Evolutionary conservation across 257 asterid species (phyloP), one percentile per base, ranked within the genome.

Genomic region (Leonotis leonurus): DNA sequence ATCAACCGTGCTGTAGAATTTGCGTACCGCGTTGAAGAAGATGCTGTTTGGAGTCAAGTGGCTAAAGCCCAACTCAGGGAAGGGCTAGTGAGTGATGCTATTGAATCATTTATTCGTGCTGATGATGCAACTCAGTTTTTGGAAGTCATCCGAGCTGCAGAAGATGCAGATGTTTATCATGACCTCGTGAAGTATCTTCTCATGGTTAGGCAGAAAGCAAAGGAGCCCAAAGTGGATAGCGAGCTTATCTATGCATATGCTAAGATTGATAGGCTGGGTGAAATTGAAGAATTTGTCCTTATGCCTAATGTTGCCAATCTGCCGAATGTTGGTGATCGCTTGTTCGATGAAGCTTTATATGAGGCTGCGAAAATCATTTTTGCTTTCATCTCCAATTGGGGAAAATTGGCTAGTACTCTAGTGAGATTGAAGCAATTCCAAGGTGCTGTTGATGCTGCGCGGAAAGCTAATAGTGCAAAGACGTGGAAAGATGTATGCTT

Each of bases 401-500:
- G 92, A 70, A 93, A 93, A 77, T 78, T 93, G 82, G 99, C 99
- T 4, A 60, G 51, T 70, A 93, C 99, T 11, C 77, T 93, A 29
- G 99, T 93, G 73, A 93, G 78, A 80, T 59, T 93, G 83, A 85
- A 81, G 67, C 99, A 93, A 72, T 93, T 90, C 77, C 99, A 93
- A 82, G 90, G 97, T 21, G 99, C 97, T 46, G 99, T 93, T 64
- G 99, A 93, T 90, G 99, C 99, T 45, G 99, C 99, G n/a, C 78
- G 99, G 64, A 93, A 93, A 82, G 99, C 99, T 51, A 93, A 93
- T 64, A 93, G 95, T 54, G 80, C 99, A 44, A 93, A 90, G 87
- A 90, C 96, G 37, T 93, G 99, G 99, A 93, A 93, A 76, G 99
- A 93, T 65, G 84, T 93, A 39, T 93, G 99, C 82, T 93, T 93